Conservation (phyloP, 2,329 filamentous ascomycete genomes). For the Tolypocladium endophyticum region DNA sequence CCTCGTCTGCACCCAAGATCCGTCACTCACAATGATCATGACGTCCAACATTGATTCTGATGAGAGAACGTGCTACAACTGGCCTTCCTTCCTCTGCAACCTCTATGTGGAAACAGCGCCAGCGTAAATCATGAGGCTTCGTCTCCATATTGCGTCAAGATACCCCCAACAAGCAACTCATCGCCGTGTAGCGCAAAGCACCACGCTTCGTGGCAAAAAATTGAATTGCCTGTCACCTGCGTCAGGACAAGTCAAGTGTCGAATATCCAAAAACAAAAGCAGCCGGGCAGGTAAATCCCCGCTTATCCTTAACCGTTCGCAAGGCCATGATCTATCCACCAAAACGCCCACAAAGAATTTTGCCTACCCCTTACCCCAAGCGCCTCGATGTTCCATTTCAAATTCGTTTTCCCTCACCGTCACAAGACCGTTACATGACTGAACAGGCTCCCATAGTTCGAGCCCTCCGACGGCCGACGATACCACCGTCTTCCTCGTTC, state of each 20-base stretch:
- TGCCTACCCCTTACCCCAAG: background rate
- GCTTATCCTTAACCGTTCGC: background rate
- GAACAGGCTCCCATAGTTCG: conserved; percentile 51
- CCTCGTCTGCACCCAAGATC: background rate
- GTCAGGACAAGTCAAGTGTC: background rate
- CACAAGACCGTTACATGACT: conserved; percentile 45
- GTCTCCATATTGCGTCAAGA: background rate
- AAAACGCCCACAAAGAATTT: background rate
- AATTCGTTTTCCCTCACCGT: background rate
- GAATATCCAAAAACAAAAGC: background rate
- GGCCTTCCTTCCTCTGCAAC: background rate
- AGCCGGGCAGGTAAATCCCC: background rate
- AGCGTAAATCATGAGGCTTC: background rate
- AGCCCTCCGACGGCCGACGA: conserved; percentile 48
- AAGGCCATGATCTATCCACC: background rate
- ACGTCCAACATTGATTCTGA: background rate
- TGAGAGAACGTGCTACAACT: background rate
- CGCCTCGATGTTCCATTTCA: background rate
- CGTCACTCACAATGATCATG: background rate
- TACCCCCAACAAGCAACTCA: background rate
- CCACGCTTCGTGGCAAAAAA: background rate
- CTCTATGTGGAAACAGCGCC: background rate
- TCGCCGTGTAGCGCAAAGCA: background rate
- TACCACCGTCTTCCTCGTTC: conserved; percentile 63
- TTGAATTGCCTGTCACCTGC: background rate